phyloP scores from a whole-genome alignment of 495 filamentous ascomycete species.

The Xylaria intraflava region DNA sequence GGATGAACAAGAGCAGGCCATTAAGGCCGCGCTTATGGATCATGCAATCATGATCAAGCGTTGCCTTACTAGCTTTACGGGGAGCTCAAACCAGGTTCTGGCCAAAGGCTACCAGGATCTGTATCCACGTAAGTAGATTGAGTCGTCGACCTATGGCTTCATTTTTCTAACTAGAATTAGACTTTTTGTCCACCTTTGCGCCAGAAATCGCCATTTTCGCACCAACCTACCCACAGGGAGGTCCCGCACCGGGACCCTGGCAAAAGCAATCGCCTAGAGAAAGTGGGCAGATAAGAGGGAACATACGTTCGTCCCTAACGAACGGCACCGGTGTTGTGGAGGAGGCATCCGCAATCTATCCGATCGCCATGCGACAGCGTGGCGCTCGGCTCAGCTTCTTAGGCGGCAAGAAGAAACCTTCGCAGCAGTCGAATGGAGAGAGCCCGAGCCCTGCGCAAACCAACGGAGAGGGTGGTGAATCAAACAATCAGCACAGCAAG shows the following conservation, averaged over 20 bases:
- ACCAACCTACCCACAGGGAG: slow-evolving; percentile 28
- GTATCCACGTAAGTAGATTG: slow-evolving; percentile 46
- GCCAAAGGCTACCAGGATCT: slow-evolving; percentile 36
- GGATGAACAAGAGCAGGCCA: slow-evolving; percentile 69
- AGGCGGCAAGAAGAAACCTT: slow-evolving; percentile 37
- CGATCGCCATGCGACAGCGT: slow-evolving; percentile 35
- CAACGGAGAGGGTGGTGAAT: slow-evolving; percentile 26
- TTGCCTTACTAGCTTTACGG: slow-evolving; percentile 62
- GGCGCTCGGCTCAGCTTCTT: slow-evolving; percentile 45
- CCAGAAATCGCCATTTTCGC: slow-evolving; percentile 55
- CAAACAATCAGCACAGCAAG: slow-evolving; percentile 24
- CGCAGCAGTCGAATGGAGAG: slow-evolving; percentile 18
- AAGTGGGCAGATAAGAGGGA: slow-evolving; percentile 18
- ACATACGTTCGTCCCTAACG: slow-evolving; percentile 13
- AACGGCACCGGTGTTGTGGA: slow-evolving; percentile 32
- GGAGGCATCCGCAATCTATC: slow-evolving; percentile 32
- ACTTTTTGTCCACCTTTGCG: slow-evolving; percentile 38
- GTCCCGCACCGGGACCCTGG: slow-evolving; percentile 32
- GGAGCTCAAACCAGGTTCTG: slow-evolving; percentile 49
- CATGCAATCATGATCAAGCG: slow-evolving; percentile 83
- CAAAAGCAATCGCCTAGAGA: slow-evolving; percentile 30
- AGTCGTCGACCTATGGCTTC: slow-evolving; percentile 19
- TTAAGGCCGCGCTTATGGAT: slow-evolving; percentile 80
- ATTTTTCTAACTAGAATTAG: slow-evolving; percentile 16
- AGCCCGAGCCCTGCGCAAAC: slow-evolving; percentile 12